Conservation (phyloP, 106 monocot species). For the Allium sativum region DNA sequence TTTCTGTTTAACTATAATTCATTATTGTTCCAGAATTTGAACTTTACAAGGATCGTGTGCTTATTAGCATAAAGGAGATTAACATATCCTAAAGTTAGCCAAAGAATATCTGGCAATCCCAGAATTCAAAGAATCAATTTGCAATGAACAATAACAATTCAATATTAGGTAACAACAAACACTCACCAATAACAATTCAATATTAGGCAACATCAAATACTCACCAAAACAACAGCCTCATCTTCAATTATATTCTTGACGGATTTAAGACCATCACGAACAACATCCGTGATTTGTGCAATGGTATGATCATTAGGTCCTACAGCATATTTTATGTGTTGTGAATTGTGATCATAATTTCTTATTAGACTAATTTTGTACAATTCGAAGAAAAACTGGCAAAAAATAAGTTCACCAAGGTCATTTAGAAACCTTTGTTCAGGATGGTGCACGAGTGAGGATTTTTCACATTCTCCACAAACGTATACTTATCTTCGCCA, state of each 20-base stretch:
- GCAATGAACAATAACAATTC: too few species aligned
- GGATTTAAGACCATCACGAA: slow-evolving; percentile 93
- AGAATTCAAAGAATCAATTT: too few species aligned
- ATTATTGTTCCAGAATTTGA: too few species aligned
- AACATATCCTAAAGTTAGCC: too few species aligned
- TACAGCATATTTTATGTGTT: slow-evolving; percentile 13
- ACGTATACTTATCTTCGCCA: slow-evolving; percentile 96
- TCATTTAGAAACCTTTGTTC: slow-evolving; percentile 63
- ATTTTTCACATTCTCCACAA: slow-evolving; percentile 94
- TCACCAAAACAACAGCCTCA: slow-evolving; percentile 84
- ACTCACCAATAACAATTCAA: not conserved
- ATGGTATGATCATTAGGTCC: slow-evolving; percentile 99
- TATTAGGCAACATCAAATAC: slow-evolving; percentile 2
- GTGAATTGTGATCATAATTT: not conserved
- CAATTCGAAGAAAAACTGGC: too few species aligned
- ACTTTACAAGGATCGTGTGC: too few species aligned
- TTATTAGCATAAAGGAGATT: too few species aligned
- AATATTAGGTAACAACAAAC: too few species aligned
- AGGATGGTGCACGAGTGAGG: slow-evolving; percentile 89
- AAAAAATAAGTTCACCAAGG: not conserved
- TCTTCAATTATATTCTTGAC: slow-evolving; percentile 96
- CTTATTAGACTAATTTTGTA: not conserved
- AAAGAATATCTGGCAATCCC: too few species aligned
- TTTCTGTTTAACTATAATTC: too few species aligned
- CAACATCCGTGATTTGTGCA: slow-evolving; percentile 98